A percentile compares a stretch with the other conserved stretches of the same genome.
phyloP scores from a whole-genome alignment of 805 yeast species.

The Starmerella potacharoeniae region DNA sequence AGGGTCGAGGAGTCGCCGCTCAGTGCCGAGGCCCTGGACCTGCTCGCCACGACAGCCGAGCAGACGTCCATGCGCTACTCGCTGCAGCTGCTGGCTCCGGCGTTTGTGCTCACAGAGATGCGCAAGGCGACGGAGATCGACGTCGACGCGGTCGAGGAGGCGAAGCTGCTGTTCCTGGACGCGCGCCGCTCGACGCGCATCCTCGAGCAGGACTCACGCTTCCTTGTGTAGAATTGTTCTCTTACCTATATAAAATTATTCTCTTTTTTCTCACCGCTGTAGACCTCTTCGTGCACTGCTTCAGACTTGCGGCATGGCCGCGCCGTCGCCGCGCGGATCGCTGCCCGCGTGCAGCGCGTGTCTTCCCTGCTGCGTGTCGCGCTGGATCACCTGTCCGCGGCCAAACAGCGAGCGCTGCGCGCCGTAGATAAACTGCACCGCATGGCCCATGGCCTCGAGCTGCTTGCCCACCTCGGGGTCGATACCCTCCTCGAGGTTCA shows the following conservation, averaged over 20 bases:
- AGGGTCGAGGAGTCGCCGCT: constrained; percentile 62
- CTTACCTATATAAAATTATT: background rate
- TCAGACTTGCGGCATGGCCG: constrained; percentile 42
- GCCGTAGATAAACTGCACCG: constrained; percentile 36
- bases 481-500: constrained; percentile 57
- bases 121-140: constrained; percentile 58
- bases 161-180: constrained; percentile 72
- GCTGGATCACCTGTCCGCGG: constrained; percentile 55
- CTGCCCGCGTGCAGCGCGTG: constrained; percentile 58
- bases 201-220: constrained; percentile 35
- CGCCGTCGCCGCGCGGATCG: constrained; percentile 80
- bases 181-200: constrained; percentile 69
- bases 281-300: no score
- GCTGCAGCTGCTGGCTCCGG: constrained; percentile 80
- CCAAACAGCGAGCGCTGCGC: constrained; percentile 41
- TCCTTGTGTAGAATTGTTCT: background rate
- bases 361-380: constrained; percentile 30
- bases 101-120: constrained; percentile 69
- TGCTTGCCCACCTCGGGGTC: constrained; percentile 35
- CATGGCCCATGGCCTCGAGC: constrained; percentile 47
- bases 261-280: background rate
- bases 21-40: constrained; percentile 56
- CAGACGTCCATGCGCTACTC: constrained; percentile 82
- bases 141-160: constrained; percentile 68
- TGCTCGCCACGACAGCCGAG: constrained; percentile 61